Evolutionary conservation across 2,329 filamentous ascomycete genomes (phyloP).

Genomic region (Bipolaris cookei): DNA sequence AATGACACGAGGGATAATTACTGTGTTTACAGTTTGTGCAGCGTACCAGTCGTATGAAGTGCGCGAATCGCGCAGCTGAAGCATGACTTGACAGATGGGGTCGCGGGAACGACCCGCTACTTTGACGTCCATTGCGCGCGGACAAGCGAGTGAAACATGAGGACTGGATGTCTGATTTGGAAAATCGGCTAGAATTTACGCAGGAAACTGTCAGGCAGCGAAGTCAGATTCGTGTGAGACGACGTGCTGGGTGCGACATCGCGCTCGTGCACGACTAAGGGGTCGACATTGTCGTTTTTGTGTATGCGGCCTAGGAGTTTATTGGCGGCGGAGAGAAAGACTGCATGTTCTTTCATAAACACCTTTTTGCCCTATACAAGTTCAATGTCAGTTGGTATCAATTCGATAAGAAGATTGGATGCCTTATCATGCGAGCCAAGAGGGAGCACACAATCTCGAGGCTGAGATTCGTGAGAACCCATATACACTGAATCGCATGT

Average conservation of each 20-base stretch:
- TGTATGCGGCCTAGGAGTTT: constrained; percentile 15
- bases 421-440: not conserved
- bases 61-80: constrained; percentile 7
- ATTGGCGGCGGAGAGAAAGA: constrained; percentile 15
- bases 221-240: constrained; percentile 20
- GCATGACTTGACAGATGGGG: not conserved
- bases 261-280: constrained; percentile 12
- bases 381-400: not conserved
- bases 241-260: not conserved
- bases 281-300: not conserved
- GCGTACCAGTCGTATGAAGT: constrained; percentile 23
- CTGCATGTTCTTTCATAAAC: constrained; percentile 24
- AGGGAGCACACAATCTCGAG: constrained; percentile 16
- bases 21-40: not conserved
- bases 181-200: constrained; percentile 22
- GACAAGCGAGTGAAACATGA: constrained; percentile 26
- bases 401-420: not conserved
- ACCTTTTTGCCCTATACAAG: constrained; percentile 12
- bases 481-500: too few species aligned
- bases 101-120: not conserved
- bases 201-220: constrained; percentile 22
- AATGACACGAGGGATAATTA: constrained; percentile 10
- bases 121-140: constrained; percentile 11
- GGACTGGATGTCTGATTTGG: constrained; percentile 23
- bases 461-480: not conserved